Evolutionary conservation across 208 protist species (phyloP), one percentile per base, ranked within the genome.

Genomic region (Crithidia acanthocephali): DNA sequence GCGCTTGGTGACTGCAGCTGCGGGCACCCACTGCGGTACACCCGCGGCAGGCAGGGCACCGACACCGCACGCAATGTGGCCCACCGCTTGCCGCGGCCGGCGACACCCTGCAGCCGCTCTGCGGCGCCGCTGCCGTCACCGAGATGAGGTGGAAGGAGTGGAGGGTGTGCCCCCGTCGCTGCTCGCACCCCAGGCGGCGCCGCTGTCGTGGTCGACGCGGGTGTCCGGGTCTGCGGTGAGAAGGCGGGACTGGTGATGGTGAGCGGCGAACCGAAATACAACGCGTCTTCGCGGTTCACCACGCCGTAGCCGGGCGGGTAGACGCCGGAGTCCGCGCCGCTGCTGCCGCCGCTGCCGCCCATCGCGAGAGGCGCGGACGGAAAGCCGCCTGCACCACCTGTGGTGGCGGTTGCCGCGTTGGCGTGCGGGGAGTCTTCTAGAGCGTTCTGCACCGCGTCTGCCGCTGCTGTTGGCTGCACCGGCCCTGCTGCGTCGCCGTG

Each of bases 61-160:
- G 87, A 92, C 8, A 81, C 76, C 5, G 84, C 84, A 9, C 87
- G 83, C 48, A 79, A 48, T n/a, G 45, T 15, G 18, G 40, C 16
- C 44, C 65, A 42, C 53, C 47, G 47, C 22, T 44, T 25, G 8
- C 33, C 62, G 35, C 35, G 33, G 23, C 15, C 18, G 22, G 55
- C 48, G 13, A 33, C 15, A 4, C 0, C 13, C 22, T 37, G 33
- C 22, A 47, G 20, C 13, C 23, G 47, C 16, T 68, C 62, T 13
- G 48, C 50, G 0, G 48, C 27, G 20, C 42, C 16, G 58, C 42
- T 52, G 58, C 16, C 23, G 7, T n/a, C 48, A 53, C 6, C 10
- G 18, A 44, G 37, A 5, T 11, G 35, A 5, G 5, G 35, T 40
- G 35, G 35, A 13, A 40, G 35, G 5, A 11, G 11, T 40, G 35